A percentile compares a stretch with the other conserved stretches of the same genome.
Evolutionary conservation across 192 early-diverging fungal genomes (phyloP).

Genomic region (Entomortierella beljakovae): DNA sequence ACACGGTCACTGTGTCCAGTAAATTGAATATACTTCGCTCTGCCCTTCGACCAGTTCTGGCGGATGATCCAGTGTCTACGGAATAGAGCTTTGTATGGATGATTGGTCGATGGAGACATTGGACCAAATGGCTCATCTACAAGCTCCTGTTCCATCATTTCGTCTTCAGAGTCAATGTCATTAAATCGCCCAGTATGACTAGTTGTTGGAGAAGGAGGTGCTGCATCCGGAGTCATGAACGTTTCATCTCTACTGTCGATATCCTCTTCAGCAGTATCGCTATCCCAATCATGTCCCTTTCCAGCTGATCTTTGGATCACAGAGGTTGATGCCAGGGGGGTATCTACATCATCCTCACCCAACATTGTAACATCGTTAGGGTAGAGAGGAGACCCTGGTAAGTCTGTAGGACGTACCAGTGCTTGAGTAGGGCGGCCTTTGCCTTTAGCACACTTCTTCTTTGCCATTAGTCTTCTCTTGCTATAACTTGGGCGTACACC

Average conservation of each 20-base stretch:
- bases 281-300: slow-evolving; percentile 45
- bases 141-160: slow-evolving; percentile 27
- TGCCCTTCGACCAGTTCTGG: slow-evolving; percentile 86
- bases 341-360: slow-evolving; percentile 39
- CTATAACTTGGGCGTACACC: slow-evolving; percentile 45
- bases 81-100: slow-evolving; percentile 85
- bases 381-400: slow-evolving; percentile 44
- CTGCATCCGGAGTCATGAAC: slow-evolving; percentile 34
- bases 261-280: slow-evolving; percentile 57
- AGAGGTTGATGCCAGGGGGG: not conserved
- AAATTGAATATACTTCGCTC: slow-evolving; percentile 82
- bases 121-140: slow-evolving; percentile 53
- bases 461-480: slow-evolving; percentile 28
- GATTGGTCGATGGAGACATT: slow-evolving; percentile 43
- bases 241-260: slow-evolving; percentile 53
- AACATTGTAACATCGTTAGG: slow-evolving; percentile 53
- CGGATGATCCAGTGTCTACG: slow-evolving; percentile 82
- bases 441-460: slow-evolving; percentile 25
- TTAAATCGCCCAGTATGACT: slow-evolving; percentile 50
- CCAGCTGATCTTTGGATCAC: not conserved
- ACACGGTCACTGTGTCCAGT: slow-evolving; percentile 84
- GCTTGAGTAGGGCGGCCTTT: slow-evolving; percentile 33
- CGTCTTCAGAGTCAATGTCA: slow-evolving; percentile 41
- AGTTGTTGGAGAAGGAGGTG: slow-evolving; percentile 28
- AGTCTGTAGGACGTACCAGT: slow-evolving; percentile 23